Base-by-base conservation (phyloP, 1,284 basidiomycete genomes). In the Peniophora sp. region DNA sequence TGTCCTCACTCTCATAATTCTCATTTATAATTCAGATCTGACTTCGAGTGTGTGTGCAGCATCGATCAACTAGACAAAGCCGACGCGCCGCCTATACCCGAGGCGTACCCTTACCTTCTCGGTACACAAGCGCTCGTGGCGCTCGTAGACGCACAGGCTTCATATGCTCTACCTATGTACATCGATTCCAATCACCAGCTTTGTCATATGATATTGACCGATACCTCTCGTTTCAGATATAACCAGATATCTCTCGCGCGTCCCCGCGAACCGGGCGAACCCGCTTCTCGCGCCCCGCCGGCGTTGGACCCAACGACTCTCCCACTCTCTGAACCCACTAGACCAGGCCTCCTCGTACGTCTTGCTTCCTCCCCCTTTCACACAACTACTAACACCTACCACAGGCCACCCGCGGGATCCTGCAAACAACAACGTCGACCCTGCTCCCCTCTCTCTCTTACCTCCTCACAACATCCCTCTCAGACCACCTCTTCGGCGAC, bases 61-160 rank as follows among this genome's bases (percentile, higher is more conserved):
- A 96, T 97, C 59, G 94, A 97, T 63, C 94, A 97, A 64, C 80
- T 96, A 16, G 94, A 97, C 70, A 97, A 99, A 67, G 85, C 92
- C 0, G 97, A 99, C 60, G 84, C 95, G 0, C 97, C 97, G 0
- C 73, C 81, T 0, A 91, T 96, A 47, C 94, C 94, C 0, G 93
- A 98, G 55, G 80, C 89, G 0, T 98, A 99, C 65, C 79, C 93
- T 52, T 97, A 95, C 63, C 82, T 97, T 1, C 80, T 99, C 1
- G 89, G 87, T 1, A 77, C 97, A 0, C 94, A 98, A 61, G 93
- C 89, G 57, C 77, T 97, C 6, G 79, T 89, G 19, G 87, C 91
- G 0, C 73, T 99, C 2, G 92, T 89, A 47, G 92, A 97, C 61
- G 92, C 92, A 3, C 87, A 98, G 53, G 86, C 87, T 0, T 70